A percentile compares a stretch with the other conserved stretches of the same genome.
phyloP scores from a whole-genome alignment of 78 protist species.

The Mastigamoeba balamuthi region DNA sequence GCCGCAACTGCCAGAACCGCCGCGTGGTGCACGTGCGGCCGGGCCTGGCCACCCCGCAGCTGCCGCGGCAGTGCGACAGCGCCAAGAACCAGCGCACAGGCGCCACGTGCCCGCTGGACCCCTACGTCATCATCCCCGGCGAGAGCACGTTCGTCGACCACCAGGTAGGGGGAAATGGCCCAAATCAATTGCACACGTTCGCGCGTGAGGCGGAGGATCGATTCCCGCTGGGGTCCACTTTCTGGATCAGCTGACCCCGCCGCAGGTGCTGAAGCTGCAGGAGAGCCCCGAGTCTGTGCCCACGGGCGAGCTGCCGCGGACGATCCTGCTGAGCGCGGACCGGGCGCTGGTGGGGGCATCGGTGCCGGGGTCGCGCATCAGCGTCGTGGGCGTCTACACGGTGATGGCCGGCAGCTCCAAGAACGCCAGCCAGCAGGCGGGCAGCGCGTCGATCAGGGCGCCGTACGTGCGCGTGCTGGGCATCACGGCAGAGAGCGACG shows the following conservation, averaged over 20 bases:
- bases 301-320: slow-evolving; percentile 98
- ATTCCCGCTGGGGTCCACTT: too few species aligned
- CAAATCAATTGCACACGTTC: too few species aligned
- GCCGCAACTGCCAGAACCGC: slow-evolving; percentile 46
- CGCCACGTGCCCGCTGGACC: slow-evolving; percentile 80
- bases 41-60: slow-evolving; percentile 51
- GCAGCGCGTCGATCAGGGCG: slow-evolving; percentile 20
- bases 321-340: slow-evolving; percentile 67
- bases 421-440: background rate
- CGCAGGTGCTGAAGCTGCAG: slow-evolving; percentile 89
- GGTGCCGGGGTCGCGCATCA: slow-evolving; percentile 84
- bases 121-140: slow-evolving; percentile 68
- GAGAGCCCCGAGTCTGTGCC: slow-evolving; percentile 95
- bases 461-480: slow-evolving; percentile 72
- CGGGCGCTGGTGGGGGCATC: slow-evolving; percentile 56
- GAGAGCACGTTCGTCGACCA: slow-evolving; percentile 66
- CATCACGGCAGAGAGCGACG: slow-evolving; percentile 15
- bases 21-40: slow-evolving; percentile 11
- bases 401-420: slow-evolving; percentile 21
- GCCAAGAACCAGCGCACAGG: too few species aligned
- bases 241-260: background rate
- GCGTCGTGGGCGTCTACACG: slow-evolving; percentile 72
- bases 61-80: slow-evolving; percentile 70
- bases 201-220: too few species aligned
- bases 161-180: too few species aligned